phyloP scores from a whole-genome alignment of 306 rosid genomes.

The Lagenaria siceraria region DNA sequence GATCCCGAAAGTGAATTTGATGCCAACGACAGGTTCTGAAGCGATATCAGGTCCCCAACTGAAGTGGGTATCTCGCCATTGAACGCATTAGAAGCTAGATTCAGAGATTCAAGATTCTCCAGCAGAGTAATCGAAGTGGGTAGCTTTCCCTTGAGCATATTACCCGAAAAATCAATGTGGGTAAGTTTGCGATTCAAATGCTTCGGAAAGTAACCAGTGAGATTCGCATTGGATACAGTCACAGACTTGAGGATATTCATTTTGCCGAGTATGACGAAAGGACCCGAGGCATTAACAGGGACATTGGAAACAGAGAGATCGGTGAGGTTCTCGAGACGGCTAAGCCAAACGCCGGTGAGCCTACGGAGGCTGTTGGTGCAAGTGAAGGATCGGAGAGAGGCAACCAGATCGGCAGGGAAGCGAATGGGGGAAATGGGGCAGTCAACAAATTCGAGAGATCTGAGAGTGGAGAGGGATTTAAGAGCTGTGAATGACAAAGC shows the following conservation, averaged over 20 bases:
- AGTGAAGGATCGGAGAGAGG: slow-evolving; percentile 63
- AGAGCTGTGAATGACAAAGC: slow-evolving; percentile 82
- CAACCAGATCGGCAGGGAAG: slow-evolving; percentile 53
- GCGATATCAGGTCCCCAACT: slow-evolving; percentile 58
- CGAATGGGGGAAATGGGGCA: slow-evolving; percentile 79
- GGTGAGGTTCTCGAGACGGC: slow-evolving; percentile 61
- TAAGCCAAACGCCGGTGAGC: slow-evolving; percentile 77
- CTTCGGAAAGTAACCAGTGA: slow-evolving; percentile 56
- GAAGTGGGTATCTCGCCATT: slow-evolving; percentile 58
- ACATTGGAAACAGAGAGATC: slow-evolving; percentile 56
- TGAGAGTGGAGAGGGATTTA: slow-evolving; percentile 68
- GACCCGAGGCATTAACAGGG: slow-evolving; percentile 46
- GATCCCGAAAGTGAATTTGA: slow-evolving; percentile 72
- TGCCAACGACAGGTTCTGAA: slow-evolving; percentile 42
- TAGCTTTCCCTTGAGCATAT: slow-evolving; percentile 47
- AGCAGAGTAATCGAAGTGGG: slow-evolving; percentile 50
- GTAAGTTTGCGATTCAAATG: slow-evolving; percentile 53
- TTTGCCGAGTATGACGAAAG: slow-evolving; percentile 63
- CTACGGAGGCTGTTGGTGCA: slow-evolving; percentile 36
- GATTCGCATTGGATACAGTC: slow-evolving; percentile 58
- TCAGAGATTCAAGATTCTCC: slow-evolving; percentile 39
- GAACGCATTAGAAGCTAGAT: slow-evolving; percentile 53
- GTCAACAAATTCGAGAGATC: slow-evolving; percentile 45
- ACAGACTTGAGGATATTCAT: slow-evolving; percentile 52
- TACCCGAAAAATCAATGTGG: slow-evolving; percentile 62